Conservation (phyloP, 2,329 filamentous ascomycete species). For the Colletotrichum nymphaeae region DNA sequence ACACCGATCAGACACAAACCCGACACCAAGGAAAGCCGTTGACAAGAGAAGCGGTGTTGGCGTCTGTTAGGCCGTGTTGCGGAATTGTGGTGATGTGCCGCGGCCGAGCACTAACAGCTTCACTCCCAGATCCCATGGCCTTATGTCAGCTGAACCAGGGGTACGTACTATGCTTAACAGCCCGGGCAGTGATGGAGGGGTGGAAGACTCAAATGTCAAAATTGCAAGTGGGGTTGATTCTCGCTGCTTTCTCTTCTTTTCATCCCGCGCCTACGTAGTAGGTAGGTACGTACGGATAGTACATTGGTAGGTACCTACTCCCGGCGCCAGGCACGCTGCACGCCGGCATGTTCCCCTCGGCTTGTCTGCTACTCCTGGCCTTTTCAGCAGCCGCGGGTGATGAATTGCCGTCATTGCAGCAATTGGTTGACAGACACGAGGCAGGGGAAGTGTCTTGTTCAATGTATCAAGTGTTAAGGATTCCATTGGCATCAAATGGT, state of each 20-base stretch:
- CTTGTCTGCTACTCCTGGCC: background rate
- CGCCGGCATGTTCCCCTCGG: background rate
- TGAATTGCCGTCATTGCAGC: background rate
- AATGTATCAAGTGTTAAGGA: background rate
- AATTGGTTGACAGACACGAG: background rate
- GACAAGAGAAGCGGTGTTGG: background rate
- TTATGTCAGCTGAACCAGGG: background rate
- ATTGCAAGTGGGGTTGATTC: conserved; percentile 9
- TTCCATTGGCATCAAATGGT: background rate
- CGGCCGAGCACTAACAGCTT: background rate
- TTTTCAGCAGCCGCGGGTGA: background rate
- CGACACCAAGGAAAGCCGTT: background rate
- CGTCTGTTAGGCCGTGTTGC: background rate
- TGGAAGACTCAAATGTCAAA: conserved; percentile 3
- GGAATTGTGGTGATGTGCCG: background rate
- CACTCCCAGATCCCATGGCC: too few species aligned
- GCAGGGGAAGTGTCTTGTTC: background rate
- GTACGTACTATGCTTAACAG: background rate
- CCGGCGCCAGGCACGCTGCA: too few species aligned
- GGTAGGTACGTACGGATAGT: too few species aligned
- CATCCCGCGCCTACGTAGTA: background rate
- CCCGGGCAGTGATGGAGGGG: too few species aligned
- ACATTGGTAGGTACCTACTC: too few species aligned
- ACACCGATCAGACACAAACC: background rate
- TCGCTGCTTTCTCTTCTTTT: background rate